Evolutionary conservation across 2,329 filamentous ascomycete species (phyloP).

Genomic region (Fusarium longipes): DNA sequence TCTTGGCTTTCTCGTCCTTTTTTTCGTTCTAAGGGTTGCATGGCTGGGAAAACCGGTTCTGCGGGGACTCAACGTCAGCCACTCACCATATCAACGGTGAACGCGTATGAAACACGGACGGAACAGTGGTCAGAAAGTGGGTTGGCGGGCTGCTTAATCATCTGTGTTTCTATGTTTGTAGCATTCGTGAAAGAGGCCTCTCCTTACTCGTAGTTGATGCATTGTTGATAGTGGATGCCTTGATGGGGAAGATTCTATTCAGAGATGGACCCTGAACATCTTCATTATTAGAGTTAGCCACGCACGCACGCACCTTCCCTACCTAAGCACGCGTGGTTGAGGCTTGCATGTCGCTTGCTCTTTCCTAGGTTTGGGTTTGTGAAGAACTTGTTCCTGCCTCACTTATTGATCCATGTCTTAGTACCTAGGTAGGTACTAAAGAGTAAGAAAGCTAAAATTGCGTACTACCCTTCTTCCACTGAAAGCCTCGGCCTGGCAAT

Average conservation of each 20-base stretch:
- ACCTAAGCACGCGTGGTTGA: background rate
- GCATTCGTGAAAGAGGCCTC: slow-evolving; percentile 21
- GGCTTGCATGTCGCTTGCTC: slow-evolving; percentile 2
- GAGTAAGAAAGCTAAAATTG: background rate
- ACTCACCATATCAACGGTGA: slow-evolving; percentile 21
- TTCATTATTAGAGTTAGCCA: slow-evolving; percentile 9
- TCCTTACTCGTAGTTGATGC: slow-evolving; percentile 28
- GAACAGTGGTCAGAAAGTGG: background rate
- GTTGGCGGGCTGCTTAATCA: slow-evolving; percentile 13
- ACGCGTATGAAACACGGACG: slow-evolving; percentile 36
- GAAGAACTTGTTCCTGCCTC: background rate
- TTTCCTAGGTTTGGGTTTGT: background rate
- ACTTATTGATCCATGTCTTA: background rate
- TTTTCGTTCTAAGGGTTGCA: background rate
- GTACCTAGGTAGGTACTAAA: too few species aligned
- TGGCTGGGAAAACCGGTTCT: slow-evolving; percentile 38
- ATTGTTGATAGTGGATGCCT: slow-evolving; percentile 5
- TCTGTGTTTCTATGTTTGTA: slow-evolving; percentile 26
- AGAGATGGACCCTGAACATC: slow-evolving; percentile 35
- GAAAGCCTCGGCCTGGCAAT: background rate
- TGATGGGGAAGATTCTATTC: background rate
- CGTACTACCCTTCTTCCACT: background rate
- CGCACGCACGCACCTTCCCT: background rate
- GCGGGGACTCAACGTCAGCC: slow-evolving; percentile 28
- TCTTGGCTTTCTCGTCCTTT: slow-evolving; percentile 1